A percentile compares a stretch with the other conserved stretches of the same genome.
phyloP scores from a whole-genome alignment of 1,284 basidiomycete genomes.

The Malassezia caprae region DNA sequence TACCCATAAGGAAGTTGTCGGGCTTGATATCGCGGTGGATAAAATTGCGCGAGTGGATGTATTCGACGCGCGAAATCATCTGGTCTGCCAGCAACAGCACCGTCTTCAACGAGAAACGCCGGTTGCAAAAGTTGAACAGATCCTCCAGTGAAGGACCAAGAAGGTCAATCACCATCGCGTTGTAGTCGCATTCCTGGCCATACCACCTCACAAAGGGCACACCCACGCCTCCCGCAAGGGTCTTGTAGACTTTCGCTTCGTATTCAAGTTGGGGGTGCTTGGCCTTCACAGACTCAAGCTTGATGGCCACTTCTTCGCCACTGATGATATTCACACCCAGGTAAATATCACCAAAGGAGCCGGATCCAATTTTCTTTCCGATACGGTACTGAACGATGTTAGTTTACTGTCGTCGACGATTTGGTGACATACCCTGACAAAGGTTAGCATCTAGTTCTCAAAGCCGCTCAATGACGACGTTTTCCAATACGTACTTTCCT shows the following conservation, averaged over 20 bases:
- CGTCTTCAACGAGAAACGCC: slow-evolving; percentile 95
- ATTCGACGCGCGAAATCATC: slow-evolving; percentile 95
- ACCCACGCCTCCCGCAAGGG: slow-evolving; percentile 91
- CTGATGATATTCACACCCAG: slow-evolving; percentile 99
- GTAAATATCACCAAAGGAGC: slow-evolving; percentile 99
- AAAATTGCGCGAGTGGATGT: slow-evolving; percentile 98
- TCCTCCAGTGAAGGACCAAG: slow-evolving; percentile 95
- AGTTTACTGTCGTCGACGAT: not conserved
- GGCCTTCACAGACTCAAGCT: slow-evolving; percentile 98
- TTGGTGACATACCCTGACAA: slow-evolving; percentile 10
- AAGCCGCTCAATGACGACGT: not conserved
- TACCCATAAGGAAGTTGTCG: slow-evolving; percentile 99
- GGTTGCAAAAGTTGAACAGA: slow-evolving; percentile 99
- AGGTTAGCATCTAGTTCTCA: slow-evolving; percentile 5
- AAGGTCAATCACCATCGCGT: slow-evolving; percentile 97
- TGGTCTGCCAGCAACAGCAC: slow-evolving; percentile 94
- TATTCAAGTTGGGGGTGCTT: slow-evolving; percentile 99
- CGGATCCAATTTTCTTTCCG: slow-evolving; percentile 98
- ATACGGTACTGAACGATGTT: slow-evolving; percentile 56
- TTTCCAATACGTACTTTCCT: slow-evolving; percentile 16
- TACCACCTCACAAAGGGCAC: slow-evolving; percentile 98
- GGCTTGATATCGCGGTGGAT: slow-evolving; percentile 99
- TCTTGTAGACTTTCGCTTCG: slow-evolving; percentile 60
- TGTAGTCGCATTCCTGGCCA: slow-evolving; percentile 98
- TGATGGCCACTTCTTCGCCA: slow-evolving; percentile 99